Conservation (phyloP, 768 basidiomycete species). For the Trametes meyenii region DNA sequence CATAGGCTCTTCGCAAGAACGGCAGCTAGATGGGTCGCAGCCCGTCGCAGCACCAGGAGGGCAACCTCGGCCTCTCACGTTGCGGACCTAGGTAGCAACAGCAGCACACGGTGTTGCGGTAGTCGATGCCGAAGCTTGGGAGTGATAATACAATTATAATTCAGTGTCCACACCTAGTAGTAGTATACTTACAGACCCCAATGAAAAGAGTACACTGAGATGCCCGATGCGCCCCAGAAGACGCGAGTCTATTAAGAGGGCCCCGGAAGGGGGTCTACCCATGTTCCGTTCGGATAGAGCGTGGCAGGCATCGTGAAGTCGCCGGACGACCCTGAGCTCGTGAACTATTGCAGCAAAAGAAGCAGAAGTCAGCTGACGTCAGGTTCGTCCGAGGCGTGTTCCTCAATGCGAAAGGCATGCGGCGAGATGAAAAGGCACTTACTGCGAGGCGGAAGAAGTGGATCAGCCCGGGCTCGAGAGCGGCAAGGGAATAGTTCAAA, state of each 20-base stretch:
- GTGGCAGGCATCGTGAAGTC: constrained; percentile 84
- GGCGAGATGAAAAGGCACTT: constrained; percentile 36
- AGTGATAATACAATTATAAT: constrained; percentile 19
- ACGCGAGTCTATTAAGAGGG: constrained; percentile 42
- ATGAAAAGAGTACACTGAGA: constrained; percentile 4
- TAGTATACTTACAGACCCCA: constrained; percentile 14
- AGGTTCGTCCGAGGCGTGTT: neutral
- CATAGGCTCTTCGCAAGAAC: too few relatives aligned
- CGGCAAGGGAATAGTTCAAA: constrained; percentile 70
- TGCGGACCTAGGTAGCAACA: neutral
- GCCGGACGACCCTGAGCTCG: constrained; percentile 47
- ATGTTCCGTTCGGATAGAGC: constrained; percentile 79
- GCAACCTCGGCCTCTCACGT: neutral
- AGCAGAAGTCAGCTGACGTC: constrained; percentile 16
- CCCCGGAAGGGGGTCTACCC: constrained; percentile 75
- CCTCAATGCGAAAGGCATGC: neutral
- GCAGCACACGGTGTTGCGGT: constrained; percentile 3
- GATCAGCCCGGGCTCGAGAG: constrained; percentile 58
- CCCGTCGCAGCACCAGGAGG: neutral
- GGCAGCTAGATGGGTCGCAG: neutral
- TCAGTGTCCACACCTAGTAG: constrained; percentile 10
- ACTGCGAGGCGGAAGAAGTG: constrained; percentile 85
- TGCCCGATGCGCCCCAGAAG: neutral
- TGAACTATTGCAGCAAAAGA: constrained; percentile 44
- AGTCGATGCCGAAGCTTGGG: constrained; percentile 12